Evolutionary conservation across 164 flowering plant species (phyloP), one percentile per base, ranked within the genome.

Genomic region (Saururus chinensis): DNA sequence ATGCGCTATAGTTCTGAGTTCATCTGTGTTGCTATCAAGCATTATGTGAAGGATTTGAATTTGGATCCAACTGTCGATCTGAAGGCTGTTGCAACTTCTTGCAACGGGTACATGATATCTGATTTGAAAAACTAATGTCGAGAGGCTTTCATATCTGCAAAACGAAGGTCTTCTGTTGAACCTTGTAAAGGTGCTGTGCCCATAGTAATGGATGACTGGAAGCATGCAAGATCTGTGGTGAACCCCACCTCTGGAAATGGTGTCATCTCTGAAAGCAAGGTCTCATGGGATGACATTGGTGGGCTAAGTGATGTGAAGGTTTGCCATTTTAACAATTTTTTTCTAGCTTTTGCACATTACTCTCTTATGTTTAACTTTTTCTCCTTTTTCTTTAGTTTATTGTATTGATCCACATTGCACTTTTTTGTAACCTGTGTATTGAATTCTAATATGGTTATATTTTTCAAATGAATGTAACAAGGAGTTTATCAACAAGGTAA

Each of bases 221-320:
- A 81, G 60, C 71, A 73, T 66, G 96, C 97, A 16, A 82, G 70
- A 65, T 75, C 85, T 52, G 67, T 79, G 17, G 93, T 90, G 69
- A 86, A 95, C 51, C 95, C 99, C 53, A 93, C 97, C 79, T 87
- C 88, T 64, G 90, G 95, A 25, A 84, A 92, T 71, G 96, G 97
- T 59, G 82, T 90, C 19, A 84, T 95, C 25, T 89, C 80, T 40
- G 93, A 93, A 79, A 72, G 87, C 21, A 87, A 83, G 67, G 92
- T 90, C 51, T 69, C 91, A 4, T 93, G 99, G 99, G 89, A 88
- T 45, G 97, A 93, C 71, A 88, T 93, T 69, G 99, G 97, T 41
- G 99, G 97, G 61, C 63, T 88, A 42, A 74, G 78, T 51, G 89
- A 85, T 71, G 66, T 93, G 70, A 93, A 93, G 95, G 99, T 93